Base-by-base conservation (phyloP, 2,329 filamentous ascomycete genomes). In the Aspergillus quadrilineatus region DNA sequence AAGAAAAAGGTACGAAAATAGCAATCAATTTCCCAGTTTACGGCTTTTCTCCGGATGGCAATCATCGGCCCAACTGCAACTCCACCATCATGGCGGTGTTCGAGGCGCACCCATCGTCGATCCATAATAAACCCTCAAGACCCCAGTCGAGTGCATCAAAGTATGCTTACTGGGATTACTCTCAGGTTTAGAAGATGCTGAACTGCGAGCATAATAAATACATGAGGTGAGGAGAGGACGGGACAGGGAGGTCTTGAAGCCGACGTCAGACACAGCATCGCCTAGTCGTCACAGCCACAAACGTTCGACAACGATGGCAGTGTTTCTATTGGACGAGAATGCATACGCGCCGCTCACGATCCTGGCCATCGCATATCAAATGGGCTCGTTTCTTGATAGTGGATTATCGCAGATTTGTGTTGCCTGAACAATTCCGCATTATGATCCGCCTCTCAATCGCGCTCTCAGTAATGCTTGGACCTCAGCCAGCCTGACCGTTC, bases 1-100 rank as follows among this genome's bases (percentile, higher is more conserved):
- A 54, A 50, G 29, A 22, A 29, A 44, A 17, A 17, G 17, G 17
- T 17, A 39, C 52, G 52, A 55, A 55, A 55, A 55, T 55, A 55
- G 41, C 26, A 47, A 37, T 5, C 34, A 22, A 22, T 14, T 12
- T 9, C 34, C 34, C 12, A 37, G 2, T 37, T 37, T 9, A 37
- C 34, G 34, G 34, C 34, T 37, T 37, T 37, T 37, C 34, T 37
- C 34, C 34, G 34, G 34, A 5, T 37, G 9, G 10, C 4, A 5
- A 37, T 37, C 34, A 37, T 12, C 34, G 34, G 14, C 14, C 34
- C 34, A 37, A 14, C 34, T 12, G 34, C 34, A 37, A 37, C 34
- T 37, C 34, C 34, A 37, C 34, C 34, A 37, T 14, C 34, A 37
- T 12, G 34, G 34, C 34, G 10, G 34, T 37, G 34, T 37, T 37